A percentile compares a stretch with the other conserved stretches of the same genome.
phyloP scores from a whole-genome alignment of 352 stramenopile species.

The Phytophthora ramorum region DNA sequence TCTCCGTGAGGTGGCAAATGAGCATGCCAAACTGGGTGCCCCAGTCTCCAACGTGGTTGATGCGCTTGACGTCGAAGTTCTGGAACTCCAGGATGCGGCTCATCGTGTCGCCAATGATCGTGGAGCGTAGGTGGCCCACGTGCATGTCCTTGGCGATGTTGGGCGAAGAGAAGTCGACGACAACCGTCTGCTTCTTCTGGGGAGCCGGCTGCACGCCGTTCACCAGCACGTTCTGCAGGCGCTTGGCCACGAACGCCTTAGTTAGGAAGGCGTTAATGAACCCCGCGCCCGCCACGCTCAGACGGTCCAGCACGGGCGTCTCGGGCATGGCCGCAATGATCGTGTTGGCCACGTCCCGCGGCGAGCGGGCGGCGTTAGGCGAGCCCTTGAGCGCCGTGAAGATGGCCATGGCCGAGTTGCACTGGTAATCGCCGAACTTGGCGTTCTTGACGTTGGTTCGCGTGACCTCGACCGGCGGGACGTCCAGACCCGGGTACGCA shows the following conservation, averaged over 20 bases:
- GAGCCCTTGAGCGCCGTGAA: constrained; percentile 96
- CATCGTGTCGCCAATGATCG: constrained; percentile 91
- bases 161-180: constrained; percentile 86
- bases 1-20: constrained; percentile 99
- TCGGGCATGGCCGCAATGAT: constrained; percentile 91
- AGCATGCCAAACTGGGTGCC: constrained; percentile 99
- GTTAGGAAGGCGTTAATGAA: constrained; percentile 98
- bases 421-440: constrained; percentile 97
- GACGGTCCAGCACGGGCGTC: constrained; percentile 90
- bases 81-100: constrained; percentile 90
- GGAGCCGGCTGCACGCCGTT: constrained; percentile 87
- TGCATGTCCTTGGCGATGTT: constrained; percentile 93
- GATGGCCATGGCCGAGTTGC: constrained; percentile 97
- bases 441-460: constrained; percentile 83
- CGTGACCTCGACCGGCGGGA: constrained; percentile 70
- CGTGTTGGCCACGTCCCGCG: constrained; percentile 87
- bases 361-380: constrained; percentile 70
- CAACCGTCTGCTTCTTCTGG: constrained; percentile 74
- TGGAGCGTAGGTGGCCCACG: constrained; percentile 91
- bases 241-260: constrained; percentile 81
- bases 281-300: constrained; percentile 93
- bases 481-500: constrained; percentile 64
- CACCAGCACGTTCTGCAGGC: constrained; percentile 67
- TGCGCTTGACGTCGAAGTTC: constrained; percentile 78
- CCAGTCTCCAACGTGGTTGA: constrained; percentile 90